phyloP scores from a whole-genome alignment of 192 early-diverging fungal species.

The Coemansia sp. region DNA sequence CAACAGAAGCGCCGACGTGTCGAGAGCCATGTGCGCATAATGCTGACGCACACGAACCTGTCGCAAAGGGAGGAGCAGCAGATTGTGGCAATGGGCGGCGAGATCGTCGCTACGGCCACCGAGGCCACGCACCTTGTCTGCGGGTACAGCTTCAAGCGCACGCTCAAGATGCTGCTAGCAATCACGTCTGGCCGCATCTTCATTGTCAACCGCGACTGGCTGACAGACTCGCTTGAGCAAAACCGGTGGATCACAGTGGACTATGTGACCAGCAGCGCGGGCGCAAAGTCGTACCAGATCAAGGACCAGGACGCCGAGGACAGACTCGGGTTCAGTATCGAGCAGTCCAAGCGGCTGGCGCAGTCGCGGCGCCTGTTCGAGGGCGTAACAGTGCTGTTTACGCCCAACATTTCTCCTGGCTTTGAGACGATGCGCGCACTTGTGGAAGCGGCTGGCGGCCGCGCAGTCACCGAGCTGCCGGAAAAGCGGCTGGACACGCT shows the following conservation, averaged over 20 bases:
- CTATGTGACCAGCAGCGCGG: conserved; percentile 4
- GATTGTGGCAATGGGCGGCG: conserved; percentile 57
- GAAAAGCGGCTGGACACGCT: conserved; percentile 20
- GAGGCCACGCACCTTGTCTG: conserved; percentile 62
- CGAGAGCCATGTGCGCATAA: conserved; percentile 40
- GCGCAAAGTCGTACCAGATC: conserved; percentile 19
- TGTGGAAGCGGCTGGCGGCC: conserved; percentile 41
- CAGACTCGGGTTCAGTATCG: conserved; percentile 27
- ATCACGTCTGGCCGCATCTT: conserved; percentile 31
- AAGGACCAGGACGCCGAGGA: conserved; percentile 27
- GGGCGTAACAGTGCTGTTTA: conserved; percentile 43
- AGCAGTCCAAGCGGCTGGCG: conserved; percentile 29
- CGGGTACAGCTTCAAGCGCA: conserved; percentile 52
- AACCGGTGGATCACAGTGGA: conserved; percentile 36
- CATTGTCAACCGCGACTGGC: conserved; percentile 38
- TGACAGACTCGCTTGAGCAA: conserved; percentile 37
- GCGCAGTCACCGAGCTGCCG: conserved; percentile 27
- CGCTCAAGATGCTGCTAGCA: conserved; percentile 59
- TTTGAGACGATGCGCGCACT: conserved; percentile 31
- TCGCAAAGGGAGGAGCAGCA: conserved; percentile 34
- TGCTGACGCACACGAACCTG: conserved; percentile 52
- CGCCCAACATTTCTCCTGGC: conserved; percentile 27
- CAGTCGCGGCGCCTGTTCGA: conserved; percentile 27
- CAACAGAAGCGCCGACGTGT: conserved; percentile 20
- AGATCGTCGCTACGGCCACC: conserved; percentile 50